Evolutionary conservation across 1,284 basidiomycete genomes (phyloP).

Genomic region (Paramarasmius palmivorus): DNA sequence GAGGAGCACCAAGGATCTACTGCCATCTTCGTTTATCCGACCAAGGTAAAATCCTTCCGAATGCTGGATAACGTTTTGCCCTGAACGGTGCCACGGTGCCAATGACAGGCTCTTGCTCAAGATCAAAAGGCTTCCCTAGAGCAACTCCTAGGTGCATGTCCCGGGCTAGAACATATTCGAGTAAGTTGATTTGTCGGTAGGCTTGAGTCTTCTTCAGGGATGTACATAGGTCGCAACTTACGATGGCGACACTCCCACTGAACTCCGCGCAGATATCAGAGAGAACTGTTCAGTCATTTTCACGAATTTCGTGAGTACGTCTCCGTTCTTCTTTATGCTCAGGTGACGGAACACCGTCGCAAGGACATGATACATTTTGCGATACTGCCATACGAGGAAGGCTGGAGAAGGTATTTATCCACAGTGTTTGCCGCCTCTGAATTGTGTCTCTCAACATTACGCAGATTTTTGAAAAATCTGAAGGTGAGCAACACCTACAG

Average conservation of each 20-base stretch:
- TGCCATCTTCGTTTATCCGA: slow-evolving; percentile 88
- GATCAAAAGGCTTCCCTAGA: slow-evolving; percentile 78
- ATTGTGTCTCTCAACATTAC: slow-evolving; percentile 7
- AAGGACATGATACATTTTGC: slow-evolving; percentile 91
- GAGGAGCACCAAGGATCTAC: slow-evolving; percentile 65
- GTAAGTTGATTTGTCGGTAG: slow-evolving; percentile 31
- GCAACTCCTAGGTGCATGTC: slow-evolving; percentile 62
- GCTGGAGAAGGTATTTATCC: slow-evolving; percentile 69
- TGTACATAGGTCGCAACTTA: slow-evolving; percentile 67
- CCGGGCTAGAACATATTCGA: slow-evolving; percentile 62
- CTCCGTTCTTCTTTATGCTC: background rate
- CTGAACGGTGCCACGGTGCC: background rate
- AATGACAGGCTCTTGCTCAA: slow-evolving; percentile 77
- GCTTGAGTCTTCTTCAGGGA: background rate
- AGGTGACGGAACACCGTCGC: slow-evolving; percentile 4
- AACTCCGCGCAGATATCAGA: slow-evolving; percentile 59
- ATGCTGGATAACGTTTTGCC: background rate
- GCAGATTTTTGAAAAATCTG: slow-evolving; percentile 72
- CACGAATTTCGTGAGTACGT: slow-evolving; percentile 67
- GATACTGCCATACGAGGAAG: slow-evolving; percentile 83
- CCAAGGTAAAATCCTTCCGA: slow-evolving; percentile 54
- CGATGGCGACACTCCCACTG: slow-evolving; percentile 85
- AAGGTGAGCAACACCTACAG: slow-evolving; percentile 36
- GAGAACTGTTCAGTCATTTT: slow-evolving; percentile 70
- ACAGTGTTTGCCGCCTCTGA: no score